phyloP scores from a whole-genome alignment of 306 rosid species.

The Cucurbita ficifolia region DNA sequence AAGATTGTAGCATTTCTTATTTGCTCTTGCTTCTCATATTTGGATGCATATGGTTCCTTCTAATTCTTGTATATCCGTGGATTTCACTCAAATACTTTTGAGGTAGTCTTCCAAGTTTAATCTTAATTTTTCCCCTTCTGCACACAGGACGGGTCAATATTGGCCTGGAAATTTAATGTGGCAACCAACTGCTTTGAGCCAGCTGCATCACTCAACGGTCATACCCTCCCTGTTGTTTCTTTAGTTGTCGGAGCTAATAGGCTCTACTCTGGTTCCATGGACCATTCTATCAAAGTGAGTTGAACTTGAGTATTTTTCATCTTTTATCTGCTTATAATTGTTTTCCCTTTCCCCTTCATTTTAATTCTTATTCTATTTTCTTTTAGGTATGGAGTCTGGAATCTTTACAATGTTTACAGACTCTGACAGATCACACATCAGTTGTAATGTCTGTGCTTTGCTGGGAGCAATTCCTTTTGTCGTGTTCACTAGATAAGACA shows the following conservation, averaged over 20 bases:
- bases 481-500: slow-evolving; percentile 77
- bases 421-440: slow-evolving; percentile 63
- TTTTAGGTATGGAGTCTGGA: slow-evolving; percentile 90
- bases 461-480: slow-evolving; percentile 92
- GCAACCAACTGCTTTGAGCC: slow-evolving; percentile 71
- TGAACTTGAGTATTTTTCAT: not conserved
- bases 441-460: slow-evolving; percentile 98
- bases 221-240: slow-evolving; percentile 69
- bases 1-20: not conserved
- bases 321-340: not conserved
- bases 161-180: slow-evolving; percentile 76
- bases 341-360: not conserved
- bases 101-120: not conserved
- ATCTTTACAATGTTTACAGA: slow-evolving; percentile 82
- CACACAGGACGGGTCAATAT: slow-evolving; percentile 78
- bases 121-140: slow-evolving; percentile 1
- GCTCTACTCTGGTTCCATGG: slow-evolving; percentile 98
- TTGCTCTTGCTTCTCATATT: not conserved
- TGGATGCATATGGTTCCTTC: not conserved
- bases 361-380: slow-evolving; percentile 7
- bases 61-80: not conserved
- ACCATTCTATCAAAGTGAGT: slow-evolving; percentile 65
- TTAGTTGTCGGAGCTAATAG: slow-evolving; percentile 90
- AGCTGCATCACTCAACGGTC: slow-evolving; percentile 68
- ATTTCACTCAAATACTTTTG: not conserved